These are phyloP conservation scores for Urochloa ruziziensis DNA, from an alignment of 176 grass and related monocot species.

Conservation along the genomic window DNA sequence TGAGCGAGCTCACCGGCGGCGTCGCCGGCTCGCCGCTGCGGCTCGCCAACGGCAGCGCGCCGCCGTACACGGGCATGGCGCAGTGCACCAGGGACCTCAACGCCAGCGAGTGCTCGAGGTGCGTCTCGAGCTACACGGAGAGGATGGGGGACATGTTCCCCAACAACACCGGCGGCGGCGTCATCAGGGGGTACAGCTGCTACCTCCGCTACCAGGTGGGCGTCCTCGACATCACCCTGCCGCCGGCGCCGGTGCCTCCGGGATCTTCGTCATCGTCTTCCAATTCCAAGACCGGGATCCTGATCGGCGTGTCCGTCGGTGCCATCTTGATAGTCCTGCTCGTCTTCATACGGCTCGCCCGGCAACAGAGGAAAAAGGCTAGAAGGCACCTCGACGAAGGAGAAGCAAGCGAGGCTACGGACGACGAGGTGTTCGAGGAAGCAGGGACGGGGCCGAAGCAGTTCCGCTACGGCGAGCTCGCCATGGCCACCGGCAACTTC, in stretches of 20 bases:
- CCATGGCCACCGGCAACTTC: constrained; percentile 32
- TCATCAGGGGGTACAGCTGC: constrained; percentile 40
- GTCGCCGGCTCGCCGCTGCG: background rate
- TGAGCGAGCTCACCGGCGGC: background rate
- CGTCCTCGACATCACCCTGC: constrained; percentile 20
- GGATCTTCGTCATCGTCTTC: background rate
- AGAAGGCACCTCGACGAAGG: background rate
- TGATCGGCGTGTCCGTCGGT: background rate
- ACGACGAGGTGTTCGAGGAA: constrained; percentile 19
- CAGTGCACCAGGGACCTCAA: constrained; percentile 46
- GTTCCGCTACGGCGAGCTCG: constrained; percentile 18
- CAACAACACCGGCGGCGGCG: background rate
- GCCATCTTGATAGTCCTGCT: background rate
- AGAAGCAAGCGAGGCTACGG: background rate
- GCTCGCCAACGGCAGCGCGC: background rate
- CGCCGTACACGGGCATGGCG: background rate
- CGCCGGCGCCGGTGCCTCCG: background rate
- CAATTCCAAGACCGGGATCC: background rate
- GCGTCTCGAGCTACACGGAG: background rate
- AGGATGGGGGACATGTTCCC: background rate
- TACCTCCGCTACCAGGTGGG: background rate
- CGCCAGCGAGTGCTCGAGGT: constrained; percentile 3
- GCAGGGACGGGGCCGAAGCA: background rate
- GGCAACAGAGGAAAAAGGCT: background rate
- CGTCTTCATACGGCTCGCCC: background rate